Evolutionary conservation across 164 flowering plant genomes (phyloP).

Genomic region (Malania oleifera): DNA sequence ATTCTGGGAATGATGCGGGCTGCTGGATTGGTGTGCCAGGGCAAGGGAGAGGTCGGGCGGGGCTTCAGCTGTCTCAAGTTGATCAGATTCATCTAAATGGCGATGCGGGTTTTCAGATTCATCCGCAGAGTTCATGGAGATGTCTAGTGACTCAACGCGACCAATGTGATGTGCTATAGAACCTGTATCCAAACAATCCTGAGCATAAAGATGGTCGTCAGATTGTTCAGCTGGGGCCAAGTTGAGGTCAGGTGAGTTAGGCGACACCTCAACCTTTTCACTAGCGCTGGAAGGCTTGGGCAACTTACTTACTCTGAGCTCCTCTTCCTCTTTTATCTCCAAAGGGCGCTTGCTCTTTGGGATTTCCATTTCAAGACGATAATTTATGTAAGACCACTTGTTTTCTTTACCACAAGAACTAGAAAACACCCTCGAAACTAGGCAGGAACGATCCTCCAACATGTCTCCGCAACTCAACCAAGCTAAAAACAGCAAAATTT

Average conservation of each 20-base stretch:
- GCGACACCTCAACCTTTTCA: constrained; percentile 13
- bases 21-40: not conserved
- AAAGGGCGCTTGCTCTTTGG: constrained; percentile 31
- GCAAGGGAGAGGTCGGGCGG: not conserved
- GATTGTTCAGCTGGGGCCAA: constrained; percentile 22
- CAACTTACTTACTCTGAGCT: constrained; percentile 13
- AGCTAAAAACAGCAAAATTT: constrained; percentile 3
- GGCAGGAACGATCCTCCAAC: constrained; percentile 50
- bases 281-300: constrained; percentile 18
- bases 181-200: not conserved
- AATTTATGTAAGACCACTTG: constrained; percentile 37
- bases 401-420: constrained; percentile 33
- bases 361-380: constrained; percentile 13
- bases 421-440: constrained; percentile 32
- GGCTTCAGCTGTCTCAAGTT: too few species aligned
- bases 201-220: constrained; percentile 3
- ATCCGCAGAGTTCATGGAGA: not conserved
- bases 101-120: constrained; percentile 11
- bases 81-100: too few species aligned
- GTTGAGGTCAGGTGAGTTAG: constrained; percentile 7
- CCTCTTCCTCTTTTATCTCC: constrained; percentile 25
- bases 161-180: too few species aligned
- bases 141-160: too few species aligned
- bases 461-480: constrained; percentile 24
- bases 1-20: not conserved